Percentiles rank a stretch among this genome's conserved stretches.
phyloP scores from a whole-genome alignment of 352 stramenopile genomes.

The Phytophthora nicotianae region DNA sequence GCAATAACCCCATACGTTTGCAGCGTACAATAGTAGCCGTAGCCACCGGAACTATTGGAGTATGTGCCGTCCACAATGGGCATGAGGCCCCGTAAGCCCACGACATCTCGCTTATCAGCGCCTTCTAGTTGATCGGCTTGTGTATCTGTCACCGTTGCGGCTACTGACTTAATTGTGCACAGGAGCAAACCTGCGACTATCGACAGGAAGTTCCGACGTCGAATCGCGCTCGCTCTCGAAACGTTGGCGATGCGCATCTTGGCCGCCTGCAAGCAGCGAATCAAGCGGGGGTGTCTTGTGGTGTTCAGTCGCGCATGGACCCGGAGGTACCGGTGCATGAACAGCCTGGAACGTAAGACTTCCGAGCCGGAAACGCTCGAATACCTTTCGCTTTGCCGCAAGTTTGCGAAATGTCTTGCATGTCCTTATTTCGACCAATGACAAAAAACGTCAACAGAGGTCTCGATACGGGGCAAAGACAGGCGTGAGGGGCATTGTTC shows the following conservation, averaged over 20 bases:
- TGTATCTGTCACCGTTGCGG: constrained; percentile 1
- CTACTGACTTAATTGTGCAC: constrained; percentile 11
- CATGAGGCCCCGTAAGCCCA: constrained; percentile 23
- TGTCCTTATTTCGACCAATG: constrained; percentile 24
- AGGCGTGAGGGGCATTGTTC: not conserved
- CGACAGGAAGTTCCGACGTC: constrained; percentile 19
- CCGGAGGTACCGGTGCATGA: constrained; percentile 7
- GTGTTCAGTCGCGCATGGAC: constrained; percentile 12
- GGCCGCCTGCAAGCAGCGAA: not conserved
- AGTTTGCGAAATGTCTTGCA: constrained; percentile 18
- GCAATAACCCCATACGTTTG: not conserved
- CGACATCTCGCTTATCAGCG: not conserved
- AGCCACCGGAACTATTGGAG: constrained; percentile 17
- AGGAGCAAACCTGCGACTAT: constrained; percentile 18
- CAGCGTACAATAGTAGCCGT: constrained; percentile 26
- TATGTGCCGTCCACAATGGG: constrained; percentile 26
- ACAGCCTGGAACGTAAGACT: not conserved
- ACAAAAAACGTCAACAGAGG: constrained; percentile 9
- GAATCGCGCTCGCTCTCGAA: constrained; percentile 1
- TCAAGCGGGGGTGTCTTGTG: not conserved
- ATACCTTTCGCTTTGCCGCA: not conserved
- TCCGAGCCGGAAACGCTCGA: not conserved
- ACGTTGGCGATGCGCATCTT: constrained; percentile 5
- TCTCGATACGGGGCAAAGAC: constrained; percentile 1
- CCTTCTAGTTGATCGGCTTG: constrained; percentile 7